Evolutionary conservation across 352 stramenopile genomes (phyloP).

Genomic region (Thalassiosira exigua): DNA sequence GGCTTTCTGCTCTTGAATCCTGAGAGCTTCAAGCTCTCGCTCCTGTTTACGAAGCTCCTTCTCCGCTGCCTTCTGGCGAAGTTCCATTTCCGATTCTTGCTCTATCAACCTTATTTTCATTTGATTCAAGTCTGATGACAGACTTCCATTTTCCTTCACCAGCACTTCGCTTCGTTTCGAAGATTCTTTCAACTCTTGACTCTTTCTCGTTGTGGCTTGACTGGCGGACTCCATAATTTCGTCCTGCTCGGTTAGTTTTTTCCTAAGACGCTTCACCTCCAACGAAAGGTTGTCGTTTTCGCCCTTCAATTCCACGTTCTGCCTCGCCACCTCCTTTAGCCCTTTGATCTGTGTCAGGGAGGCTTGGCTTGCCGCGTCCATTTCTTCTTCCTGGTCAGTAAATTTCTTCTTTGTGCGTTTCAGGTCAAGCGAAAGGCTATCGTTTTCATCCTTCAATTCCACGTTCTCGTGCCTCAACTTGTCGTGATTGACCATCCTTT

Average conservation of each 20-base stretch:
- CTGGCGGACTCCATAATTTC: conserved; percentile 7
- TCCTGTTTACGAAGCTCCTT: conserved; percentile 37
- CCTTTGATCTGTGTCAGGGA: neutral
- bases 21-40: conserved; percentile 17
- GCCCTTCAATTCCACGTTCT: neutral
- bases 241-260: neutral
- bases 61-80: conserved; percentile 8
- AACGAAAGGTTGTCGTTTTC: conserved; percentile 8
- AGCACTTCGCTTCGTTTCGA: neutral
- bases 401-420: conserved; percentile 34
- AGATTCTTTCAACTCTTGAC: neutral
- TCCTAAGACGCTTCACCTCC: neutral
- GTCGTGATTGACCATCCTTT: neutral
- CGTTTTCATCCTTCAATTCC: conserved; percentile 21
- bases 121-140: conserved; percentile 27
- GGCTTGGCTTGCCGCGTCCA: conserved; percentile 11
- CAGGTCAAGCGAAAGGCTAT: conserved; percentile 16
- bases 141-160: neutral
- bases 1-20: conserved; percentile 17
- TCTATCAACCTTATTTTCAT: conserved; percentile 39
- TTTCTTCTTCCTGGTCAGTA: conserved; percentile 32
- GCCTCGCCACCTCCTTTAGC: neutral
- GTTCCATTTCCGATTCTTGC: conserved; percentile 35
- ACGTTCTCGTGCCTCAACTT: neutral
- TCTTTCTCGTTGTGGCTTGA: neutral